These are phyloP conservation scores for Microbotryum violaceum DNA, from an alignment of 1,284 basidiomycete species.

Conservation along the genomic window DNA sequence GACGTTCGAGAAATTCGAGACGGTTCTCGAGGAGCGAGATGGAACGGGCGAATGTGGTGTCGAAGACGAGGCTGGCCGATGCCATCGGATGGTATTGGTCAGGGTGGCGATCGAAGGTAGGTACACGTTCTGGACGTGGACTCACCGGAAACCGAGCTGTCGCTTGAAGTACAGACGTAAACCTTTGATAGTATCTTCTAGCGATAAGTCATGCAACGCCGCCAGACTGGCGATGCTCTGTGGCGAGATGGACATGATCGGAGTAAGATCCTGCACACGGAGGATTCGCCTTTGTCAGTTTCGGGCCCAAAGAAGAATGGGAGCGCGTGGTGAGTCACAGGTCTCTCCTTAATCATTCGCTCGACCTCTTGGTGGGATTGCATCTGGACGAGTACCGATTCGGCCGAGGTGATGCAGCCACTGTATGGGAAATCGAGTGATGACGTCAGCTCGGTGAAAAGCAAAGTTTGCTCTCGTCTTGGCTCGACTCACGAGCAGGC, in stretches of 20 bases:
- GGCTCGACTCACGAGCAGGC: constrained; percentile 43
- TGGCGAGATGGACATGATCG: constrained; percentile 80
- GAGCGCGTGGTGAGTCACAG: constrained; percentile 39
- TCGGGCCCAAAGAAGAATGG: background rate
- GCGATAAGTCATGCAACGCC: constrained; percentile 45
- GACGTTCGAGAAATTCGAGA: constrained; percentile 69
- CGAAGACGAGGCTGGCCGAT: constrained; percentile 53
- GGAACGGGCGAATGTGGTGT: constrained; percentile 91
- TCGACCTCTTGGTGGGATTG: constrained; percentile 92
- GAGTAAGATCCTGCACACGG: constrained; percentile 47
- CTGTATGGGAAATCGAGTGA: constrained; percentile 44
- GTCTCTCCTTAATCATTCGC: constrained; percentile 51
- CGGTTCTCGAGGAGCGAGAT: constrained; percentile 73
- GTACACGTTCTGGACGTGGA: too few species aligned
- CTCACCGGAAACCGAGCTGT: constrained; percentile 29
- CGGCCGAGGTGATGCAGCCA: constrained; percentile 96
- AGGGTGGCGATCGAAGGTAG: too few species aligned
- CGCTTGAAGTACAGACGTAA: constrained; percentile 32
- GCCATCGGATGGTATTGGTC: constrained; percentile 43
- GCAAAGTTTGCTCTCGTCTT: background rate
- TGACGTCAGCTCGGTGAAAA: constrained; percentile 37
- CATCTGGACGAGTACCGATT: constrained; percentile 92
- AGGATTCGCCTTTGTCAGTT: background rate
- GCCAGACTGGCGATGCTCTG: constrained; percentile 86
- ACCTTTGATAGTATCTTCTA: constrained; percentile 17